Conservation (phyloP, 2,329 filamentous ascomycete genomes). For the Ascochyta koolunga region DNA sequence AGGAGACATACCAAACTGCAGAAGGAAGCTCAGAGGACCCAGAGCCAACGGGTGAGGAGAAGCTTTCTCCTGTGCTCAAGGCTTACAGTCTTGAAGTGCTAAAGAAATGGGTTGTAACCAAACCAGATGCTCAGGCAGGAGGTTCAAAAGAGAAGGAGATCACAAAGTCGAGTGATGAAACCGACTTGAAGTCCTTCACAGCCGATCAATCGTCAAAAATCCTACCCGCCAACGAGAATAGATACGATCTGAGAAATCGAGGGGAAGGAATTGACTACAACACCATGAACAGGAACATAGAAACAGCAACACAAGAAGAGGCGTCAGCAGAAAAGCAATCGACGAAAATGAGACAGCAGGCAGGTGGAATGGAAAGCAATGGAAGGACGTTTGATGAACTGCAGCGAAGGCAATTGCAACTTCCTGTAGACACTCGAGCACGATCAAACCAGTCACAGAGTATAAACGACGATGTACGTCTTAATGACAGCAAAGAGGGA, state of each 20-base stretch:
- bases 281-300: background rate
- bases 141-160: background rate
- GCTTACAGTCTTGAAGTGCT: background rate
- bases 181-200: background rate
- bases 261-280: background rate
- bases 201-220: background rate
- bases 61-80: too few relatives aligned
- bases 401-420: too few relatives aligned
- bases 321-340: too few relatives aligned
- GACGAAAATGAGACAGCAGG: too few relatives aligned
- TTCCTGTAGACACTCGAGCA: background rate
- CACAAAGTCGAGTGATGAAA: background rate
- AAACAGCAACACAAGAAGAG: too few relatives aligned
- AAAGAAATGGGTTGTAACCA: background rate
- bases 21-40: background rate
- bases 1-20: background rate
- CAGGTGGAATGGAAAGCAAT: too few relatives aligned
- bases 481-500: background rate
- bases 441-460: background rate
- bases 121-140: background rate
- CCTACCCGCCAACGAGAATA: background rate
- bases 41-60: background rate
- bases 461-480: background rate
- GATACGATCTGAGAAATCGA: background rate
- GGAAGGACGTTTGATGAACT: too few relatives aligned